Conservation (phyloP, 495 filamentous ascomycete genomes). For the Hapsidospora chrysogenum region DNA sequence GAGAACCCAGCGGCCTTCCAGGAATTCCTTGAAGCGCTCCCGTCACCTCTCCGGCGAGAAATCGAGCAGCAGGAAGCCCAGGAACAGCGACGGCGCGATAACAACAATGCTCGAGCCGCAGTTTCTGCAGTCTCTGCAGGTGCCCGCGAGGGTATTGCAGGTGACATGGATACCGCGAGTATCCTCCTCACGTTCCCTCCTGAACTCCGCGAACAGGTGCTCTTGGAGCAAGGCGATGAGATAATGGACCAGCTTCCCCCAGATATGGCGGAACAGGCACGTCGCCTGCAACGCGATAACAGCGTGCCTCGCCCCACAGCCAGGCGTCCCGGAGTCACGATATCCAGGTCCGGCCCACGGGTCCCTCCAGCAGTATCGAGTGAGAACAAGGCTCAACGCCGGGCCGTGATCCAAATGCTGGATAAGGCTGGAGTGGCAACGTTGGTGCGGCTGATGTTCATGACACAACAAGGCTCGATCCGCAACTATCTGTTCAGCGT, state of each 20-base stretch:
- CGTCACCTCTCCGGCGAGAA: constrained; percentile 76
- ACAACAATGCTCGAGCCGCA: too few relatives aligned
- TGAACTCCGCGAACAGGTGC: constrained; percentile 62
- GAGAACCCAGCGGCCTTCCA: constrained; percentile 81
- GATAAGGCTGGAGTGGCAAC: constrained; percentile 93
- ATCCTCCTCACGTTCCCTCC: constrained; percentile 87
- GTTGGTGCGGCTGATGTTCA: constrained; percentile 89
- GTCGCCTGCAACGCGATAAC: constrained; percentile 26
- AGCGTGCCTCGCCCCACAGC: not conserved
- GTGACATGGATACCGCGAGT: constrained; percentile 85
- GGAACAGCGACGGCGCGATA: constrained; percentile 74
- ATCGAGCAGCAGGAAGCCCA: constrained; percentile 75
- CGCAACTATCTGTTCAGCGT: constrained; percentile 69
- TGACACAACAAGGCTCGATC: constrained; percentile 65
- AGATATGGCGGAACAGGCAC: constrained; percentile 72
- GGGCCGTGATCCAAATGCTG: constrained; percentile 82
- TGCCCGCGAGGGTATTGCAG: constrained; percentile 43
- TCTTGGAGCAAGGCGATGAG: constrained; percentile 85
- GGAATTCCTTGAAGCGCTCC: constrained; percentile 88
- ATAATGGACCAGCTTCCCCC: constrained; percentile 70
- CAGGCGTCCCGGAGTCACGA: constrained; percentile 2
- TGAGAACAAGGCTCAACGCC: constrained; percentile 48
- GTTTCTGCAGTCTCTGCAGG: too few relatives aligned
- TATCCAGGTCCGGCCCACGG: constrained; percentile 9
- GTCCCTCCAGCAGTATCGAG: constrained; percentile 11